These are phyloP conservation scores for Peronospora destructor DNA, from an alignment of 352 stramenopile species.

Conservation along the genomic window DNA sequence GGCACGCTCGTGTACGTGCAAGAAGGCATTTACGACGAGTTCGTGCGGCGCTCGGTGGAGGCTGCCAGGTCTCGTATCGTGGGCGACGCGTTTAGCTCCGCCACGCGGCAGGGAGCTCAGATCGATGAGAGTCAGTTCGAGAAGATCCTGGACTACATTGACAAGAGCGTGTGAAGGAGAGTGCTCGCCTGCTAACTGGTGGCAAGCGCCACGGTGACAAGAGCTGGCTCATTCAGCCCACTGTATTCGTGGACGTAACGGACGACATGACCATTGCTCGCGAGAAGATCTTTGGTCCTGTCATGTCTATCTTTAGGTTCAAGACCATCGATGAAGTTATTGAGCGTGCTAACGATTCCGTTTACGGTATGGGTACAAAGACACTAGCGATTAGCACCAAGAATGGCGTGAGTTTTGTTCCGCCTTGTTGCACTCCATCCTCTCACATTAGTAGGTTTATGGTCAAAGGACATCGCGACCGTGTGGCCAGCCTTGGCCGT, in stretches of 20 bases:
- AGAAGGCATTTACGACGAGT: constrained; percentile 82
- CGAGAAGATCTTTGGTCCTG: constrained; percentile 91
- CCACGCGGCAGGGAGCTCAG: constrained; percentile 49
- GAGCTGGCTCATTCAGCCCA: constrained; percentile 90
- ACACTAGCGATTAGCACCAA: no score
- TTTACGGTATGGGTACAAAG: constrained; percentile 85
- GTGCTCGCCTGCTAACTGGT: constrained; percentile 74
- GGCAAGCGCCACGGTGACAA: constrained; percentile 59
- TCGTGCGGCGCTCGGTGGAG: constrained; percentile 57
- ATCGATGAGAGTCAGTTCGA: constrained; percentile 68
- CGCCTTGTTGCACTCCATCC: no score
- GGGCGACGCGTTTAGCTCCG: constrained; percentile 42
- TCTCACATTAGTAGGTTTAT: no score
- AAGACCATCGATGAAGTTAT: constrained; percentile 87
- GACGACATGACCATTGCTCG: constrained; percentile 85
- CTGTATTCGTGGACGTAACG: constrained; percentile 80
- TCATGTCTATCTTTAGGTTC: constrained; percentile 88
- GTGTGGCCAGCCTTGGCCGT: no score
- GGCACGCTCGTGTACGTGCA: constrained; percentile 86
- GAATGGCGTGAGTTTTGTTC: no score
- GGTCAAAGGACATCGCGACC: no score
- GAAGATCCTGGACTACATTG: constrained; percentile 82
- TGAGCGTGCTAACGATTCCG: constrained; percentile 73
- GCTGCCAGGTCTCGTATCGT: constrained; percentile 43
- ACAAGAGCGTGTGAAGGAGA: constrained; percentile 74